These are phyloP conservation scores for Amylocystis lapponica DNA, from an alignment of 768 basidiomycete species.

Conservation along the genomic window DNA sequence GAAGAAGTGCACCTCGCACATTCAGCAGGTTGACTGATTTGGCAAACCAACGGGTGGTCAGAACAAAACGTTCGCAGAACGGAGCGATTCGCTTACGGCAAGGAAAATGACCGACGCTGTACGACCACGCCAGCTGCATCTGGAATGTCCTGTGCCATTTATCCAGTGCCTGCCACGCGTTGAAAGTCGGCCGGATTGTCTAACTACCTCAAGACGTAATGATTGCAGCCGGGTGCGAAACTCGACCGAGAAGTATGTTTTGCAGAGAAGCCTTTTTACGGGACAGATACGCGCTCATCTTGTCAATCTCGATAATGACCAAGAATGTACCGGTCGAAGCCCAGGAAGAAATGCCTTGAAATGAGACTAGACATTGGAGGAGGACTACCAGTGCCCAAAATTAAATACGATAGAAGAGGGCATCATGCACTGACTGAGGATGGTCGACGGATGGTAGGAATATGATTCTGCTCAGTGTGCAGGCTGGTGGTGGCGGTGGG, in stretches of 20 bases:
- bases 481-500: no score
- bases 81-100: conserved; percentile 9
- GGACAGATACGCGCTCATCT: conserved; percentile 38
- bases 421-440: no score
- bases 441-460: no score
- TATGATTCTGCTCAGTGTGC: no score
- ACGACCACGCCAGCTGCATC: conserved; percentile 49
- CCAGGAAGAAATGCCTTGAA: conserved; percentile 41
- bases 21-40: conserved; percentile 57
- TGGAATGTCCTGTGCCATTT: conserved; percentile 63
- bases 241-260: conserved; percentile 63
- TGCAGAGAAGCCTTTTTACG: conserved; percentile 53
- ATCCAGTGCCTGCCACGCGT: no score
- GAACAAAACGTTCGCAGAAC: neutral
- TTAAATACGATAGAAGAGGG: no score
- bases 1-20: conserved; percentile 58
- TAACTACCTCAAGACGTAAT: conserved; percentile 51
- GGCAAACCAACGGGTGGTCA: no score
- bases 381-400: no score
- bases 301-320: conserved; percentile 46
- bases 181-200: no score
- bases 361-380: no score
- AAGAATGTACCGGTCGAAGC: conserved; percentile 53
- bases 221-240: conserved; percentile 64
- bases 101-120: conserved; percentile 3